These are phyloP conservation scores for Apophysomyces sp. DNA, from an alignment of 371 early-diverging fungal species.

Conservation along the genomic window DNA sequence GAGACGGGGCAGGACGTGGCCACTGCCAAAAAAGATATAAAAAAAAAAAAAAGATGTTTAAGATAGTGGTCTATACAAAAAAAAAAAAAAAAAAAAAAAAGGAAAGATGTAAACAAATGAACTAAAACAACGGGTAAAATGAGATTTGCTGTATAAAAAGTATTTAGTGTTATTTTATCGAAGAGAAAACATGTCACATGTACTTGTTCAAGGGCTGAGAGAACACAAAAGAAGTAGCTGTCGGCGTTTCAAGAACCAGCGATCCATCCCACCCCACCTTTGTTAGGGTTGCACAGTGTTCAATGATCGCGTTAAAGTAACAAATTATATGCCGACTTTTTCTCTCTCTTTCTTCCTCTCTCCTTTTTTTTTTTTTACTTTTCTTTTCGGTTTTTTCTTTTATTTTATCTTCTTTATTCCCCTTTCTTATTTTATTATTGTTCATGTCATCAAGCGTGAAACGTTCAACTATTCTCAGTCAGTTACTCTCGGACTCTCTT, in stretches of 20 bases:
- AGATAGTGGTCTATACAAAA: too few species aligned
- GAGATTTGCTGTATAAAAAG: background rate
- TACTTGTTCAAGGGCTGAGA: background rate
- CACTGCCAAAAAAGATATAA: too few species aligned
- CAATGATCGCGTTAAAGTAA: slow-evolving; percentile 1
- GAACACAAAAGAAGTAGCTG: background rate
- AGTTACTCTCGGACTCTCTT: slow-evolving; percentile 8
- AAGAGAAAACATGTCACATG: background rate
- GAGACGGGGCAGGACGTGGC: background rate
- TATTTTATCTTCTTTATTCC: background rate
- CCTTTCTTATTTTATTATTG: background rate
- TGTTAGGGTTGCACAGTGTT: background rate
- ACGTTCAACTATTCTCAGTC: slow-evolving; percentile 8
- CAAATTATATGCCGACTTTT: background rate
- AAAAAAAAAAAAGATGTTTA: too few species aligned
- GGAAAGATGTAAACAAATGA: background rate
- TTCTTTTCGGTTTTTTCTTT: background rate
- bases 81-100: background rate
- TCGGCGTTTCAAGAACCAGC: background rate
- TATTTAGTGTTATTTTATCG: background rate
- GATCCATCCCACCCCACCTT: background rate
- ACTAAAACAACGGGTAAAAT: background rate
- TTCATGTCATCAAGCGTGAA: background rate
- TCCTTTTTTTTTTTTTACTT: background rate
- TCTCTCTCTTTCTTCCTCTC: background rate